phyloP scores from a whole-genome alignment of 2,329 filamentous ascomycete species.

The Aspergillus persii region DNA sequence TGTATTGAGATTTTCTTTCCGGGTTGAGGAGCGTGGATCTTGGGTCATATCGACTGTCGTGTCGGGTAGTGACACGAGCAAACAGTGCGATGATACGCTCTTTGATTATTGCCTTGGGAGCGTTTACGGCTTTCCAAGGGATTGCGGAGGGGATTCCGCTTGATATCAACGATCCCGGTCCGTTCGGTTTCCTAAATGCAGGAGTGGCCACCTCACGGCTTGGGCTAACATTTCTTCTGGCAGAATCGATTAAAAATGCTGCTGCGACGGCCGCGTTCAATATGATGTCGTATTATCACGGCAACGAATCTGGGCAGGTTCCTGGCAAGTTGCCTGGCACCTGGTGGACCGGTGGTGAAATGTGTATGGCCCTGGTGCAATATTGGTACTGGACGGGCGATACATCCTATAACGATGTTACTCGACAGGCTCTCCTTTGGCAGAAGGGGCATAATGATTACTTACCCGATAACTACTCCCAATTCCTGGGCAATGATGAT shows the following conservation, averaged over 20 bases:
- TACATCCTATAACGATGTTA: conserved; percentile 66
- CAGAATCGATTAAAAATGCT: conserved; percentile 35
- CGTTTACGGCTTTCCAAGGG: no score
- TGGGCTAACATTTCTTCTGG: neutral
- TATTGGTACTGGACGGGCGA: conserved; percentile 85
- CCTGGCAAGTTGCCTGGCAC: conserved; percentile 41
- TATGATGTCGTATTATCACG: conserved; percentile 41
- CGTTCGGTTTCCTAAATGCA: no score
- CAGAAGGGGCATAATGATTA: conserved; percentile 75
- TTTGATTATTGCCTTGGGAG: no score
- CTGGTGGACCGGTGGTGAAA: conserved; percentile 70
- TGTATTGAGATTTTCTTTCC: no score
- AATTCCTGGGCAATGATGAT: conserved; percentile 53
- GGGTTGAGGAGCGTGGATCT: no score
- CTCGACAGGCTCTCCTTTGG: conserved; percentile 66
- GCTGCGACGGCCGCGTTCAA: conserved; percentile 37
- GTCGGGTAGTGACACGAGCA: no score
- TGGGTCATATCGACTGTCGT: no score
- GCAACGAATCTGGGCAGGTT: conserved; percentile 36
- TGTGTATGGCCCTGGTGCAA: conserved; percentile 69
- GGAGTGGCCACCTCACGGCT: no score
- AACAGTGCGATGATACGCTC: no score
- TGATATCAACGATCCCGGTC: no score
- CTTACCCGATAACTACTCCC: conserved; percentile 62
- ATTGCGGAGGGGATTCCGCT: no score